These are phyloP conservation scores for Geotrichum restrictum DNA, from an alignment of 1,139 yeast genomes.

Conservation along the genomic window DNA sequence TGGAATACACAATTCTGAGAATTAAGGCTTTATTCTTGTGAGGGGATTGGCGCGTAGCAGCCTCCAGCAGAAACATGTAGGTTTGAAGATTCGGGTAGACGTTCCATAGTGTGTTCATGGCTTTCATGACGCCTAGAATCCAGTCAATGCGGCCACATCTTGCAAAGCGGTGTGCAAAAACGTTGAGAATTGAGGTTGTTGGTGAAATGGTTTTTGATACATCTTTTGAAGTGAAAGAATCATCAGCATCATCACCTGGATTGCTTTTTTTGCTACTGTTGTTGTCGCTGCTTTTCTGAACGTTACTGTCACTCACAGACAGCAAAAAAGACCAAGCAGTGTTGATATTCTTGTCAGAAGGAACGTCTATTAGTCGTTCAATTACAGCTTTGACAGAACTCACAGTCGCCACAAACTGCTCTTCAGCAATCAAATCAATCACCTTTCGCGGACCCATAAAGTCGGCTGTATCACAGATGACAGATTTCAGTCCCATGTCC, in stretches of 20 bases:
- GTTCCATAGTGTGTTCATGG: slow-evolving; percentile 24
- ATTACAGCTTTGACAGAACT: slow-evolving; percentile 22
- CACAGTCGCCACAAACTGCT: slow-evolving; percentile 18
- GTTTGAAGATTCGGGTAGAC: slow-evolving; percentile 25
- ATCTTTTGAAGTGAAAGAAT: no score
- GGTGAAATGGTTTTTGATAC: slow-evolving; percentile 23
- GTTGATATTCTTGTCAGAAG: slow-evolving; percentile 18
- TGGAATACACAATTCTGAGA: slow-evolving; percentile 23
- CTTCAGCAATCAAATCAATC: slow-evolving; percentile 23
- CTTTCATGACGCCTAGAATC: slow-evolving; percentile 28
- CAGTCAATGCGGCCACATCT: slow-evolving; percentile 28
- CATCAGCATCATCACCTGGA: no score
- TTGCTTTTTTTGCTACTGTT: no score
- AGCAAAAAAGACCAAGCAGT: slow-evolving; percentile 18
- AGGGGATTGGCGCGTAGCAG: slow-evolving; percentile 24
- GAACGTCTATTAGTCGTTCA: slow-evolving; percentile 19
- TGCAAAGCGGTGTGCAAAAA: slow-evolving; percentile 26
- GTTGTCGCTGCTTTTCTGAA: no score
- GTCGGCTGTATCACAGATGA: slow-evolving; percentile 27
- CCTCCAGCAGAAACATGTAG: slow-evolving; percentile 26
- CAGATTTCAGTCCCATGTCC: slow-evolving; percentile 25
- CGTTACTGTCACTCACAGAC: slow-evolving; percentile 11
- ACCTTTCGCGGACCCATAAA: slow-evolving; percentile 28
- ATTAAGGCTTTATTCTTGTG: slow-evolving; percentile 24
- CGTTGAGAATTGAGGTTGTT: slow-evolving; percentile 26